Evolutionary conservation across 2,329 filamentous ascomycete genomes (phyloP), one percentile per base, ranked within the genome.

Genomic region (Sporothrix brasiliensis): DNA sequence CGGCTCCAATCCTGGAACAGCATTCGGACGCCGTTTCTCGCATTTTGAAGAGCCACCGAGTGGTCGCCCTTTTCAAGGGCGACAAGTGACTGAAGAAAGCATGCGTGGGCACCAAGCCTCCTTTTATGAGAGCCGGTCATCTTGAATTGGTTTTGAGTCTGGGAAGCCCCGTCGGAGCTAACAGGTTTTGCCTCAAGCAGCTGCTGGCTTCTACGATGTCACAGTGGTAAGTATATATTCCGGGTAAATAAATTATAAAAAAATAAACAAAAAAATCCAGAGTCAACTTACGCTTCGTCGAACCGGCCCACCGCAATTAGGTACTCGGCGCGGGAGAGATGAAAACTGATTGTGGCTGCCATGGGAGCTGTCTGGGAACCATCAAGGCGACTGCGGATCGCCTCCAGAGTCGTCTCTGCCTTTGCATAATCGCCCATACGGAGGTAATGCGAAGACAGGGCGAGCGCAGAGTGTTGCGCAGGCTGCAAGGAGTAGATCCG

Each of bases 301-400:
- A 87, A 80, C 66, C 89, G 88, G 11, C 90, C 91, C 14, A 89
- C 85, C 1, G 87, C 86, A 21, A 94, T 81, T 39, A 90, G 83
- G 77, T 93, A 93, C 77, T 97, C 92, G 0, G 91, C 89, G 72
- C 89, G 88, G 0, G 89, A 87, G 7, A 97, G 80, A 73, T 93
- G 86, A 77, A 91, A 91, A 19, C 79, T 79, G 11, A 83, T 83
- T 24, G 83, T 73, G 6, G 82, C 81, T 14, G 77, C 77, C 2
- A 81, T 79, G 3, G 79, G 66, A 1, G 30, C 24, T 4, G 77
- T 72, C 0, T 76, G 76, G n/a, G 80, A 77, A n/a, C 80, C 76
- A 67, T 80, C 75, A 10, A 82, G 73, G 21, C 85, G 83, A 24
- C 81, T 79, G 73, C 89, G 85, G 3, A 88, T 88, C 69, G 85